Evolutionary conservation across 2,329 filamentous ascomycete genomes (phyloP).

Genomic region (Dactylellina cionopaga): DNA sequence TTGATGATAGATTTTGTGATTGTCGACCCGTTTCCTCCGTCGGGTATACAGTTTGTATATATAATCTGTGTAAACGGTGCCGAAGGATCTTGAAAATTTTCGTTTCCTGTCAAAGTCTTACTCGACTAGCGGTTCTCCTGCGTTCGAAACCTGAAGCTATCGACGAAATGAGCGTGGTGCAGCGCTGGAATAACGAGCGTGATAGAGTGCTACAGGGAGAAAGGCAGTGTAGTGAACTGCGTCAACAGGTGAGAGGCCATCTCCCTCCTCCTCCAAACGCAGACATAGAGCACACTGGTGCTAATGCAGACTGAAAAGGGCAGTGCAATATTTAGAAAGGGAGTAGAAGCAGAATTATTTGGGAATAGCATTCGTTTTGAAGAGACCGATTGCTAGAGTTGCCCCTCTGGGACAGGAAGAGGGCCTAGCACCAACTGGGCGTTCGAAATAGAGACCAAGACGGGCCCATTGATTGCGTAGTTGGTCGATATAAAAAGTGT

Average conservation of each 20-base stretch:
- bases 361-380: slow-evolving; percentile 40
- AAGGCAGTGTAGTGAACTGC: slow-evolving; percentile 48
- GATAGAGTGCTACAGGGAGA: slow-evolving; percentile 50
- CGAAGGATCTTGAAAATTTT: slow-evolving; percentile 5
- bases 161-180: slow-evolving; percentile 48
- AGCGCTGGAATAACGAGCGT: slow-evolving; percentile 39
- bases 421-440: slow-evolving; percentile 9
- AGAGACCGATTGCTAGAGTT: slow-evolving; percentile 34
- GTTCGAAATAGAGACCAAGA: slow-evolving; percentile 47
- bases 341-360: slow-evolving; percentile 35
- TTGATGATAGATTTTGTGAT: slow-evolving; percentile 28
- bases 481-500: slow-evolving; percentile 39
- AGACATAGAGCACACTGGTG: slow-evolving; percentile 11
- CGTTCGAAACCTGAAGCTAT: slow-evolving; percentile 19
- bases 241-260: slow-evolving; percentile 50
- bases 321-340: slow-evolving; percentile 48
- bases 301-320: slow-evolving; percentile 32
- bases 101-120: slow-evolving; percentile 4
- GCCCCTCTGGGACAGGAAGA: slow-evolving; percentile 32
- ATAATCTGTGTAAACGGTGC: slow-evolving; percentile 17
- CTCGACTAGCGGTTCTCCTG: slow-evolving; percentile 33
- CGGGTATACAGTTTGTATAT: slow-evolving; percentile 21
- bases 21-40: slow-evolving; percentile 9
- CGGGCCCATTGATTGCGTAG: slow-evolving; percentile 35
- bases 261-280: slow-evolving; percentile 43